Evolutionary conservation across 805 yeast species (phyloP).

Genomic region (Wickerhamiella azymoides): DNA sequence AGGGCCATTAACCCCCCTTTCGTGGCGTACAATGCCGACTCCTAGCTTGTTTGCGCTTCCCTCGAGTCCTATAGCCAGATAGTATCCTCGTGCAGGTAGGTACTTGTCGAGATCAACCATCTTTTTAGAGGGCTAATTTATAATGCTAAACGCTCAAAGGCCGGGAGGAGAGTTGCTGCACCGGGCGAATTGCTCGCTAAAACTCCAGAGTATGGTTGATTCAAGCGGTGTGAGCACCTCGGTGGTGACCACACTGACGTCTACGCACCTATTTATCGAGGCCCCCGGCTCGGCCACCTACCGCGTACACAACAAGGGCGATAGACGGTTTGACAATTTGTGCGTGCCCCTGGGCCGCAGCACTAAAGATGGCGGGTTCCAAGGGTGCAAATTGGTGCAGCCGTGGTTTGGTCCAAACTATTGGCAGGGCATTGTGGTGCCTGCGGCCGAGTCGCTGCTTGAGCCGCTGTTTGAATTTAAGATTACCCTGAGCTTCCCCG

Average conservation of each 20-base stretch:
- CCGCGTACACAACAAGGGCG: constrained; percentile 20
- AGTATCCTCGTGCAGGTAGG: constrained; percentile 31
- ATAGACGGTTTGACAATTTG: constrained; percentile 18
- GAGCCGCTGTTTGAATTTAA: constrained; percentile 21
- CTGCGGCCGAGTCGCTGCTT: constrained; percentile 15
- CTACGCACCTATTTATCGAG: constrained; percentile 14
- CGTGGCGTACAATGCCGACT: constrained; percentile 78
- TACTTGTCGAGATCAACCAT: constrained; percentile 28
- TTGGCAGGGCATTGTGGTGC: constrained; percentile 20
- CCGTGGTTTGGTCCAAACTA: constrained; percentile 29
- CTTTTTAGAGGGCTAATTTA: not conserved
- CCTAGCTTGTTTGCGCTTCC: constrained; percentile 97
- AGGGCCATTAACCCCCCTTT: constrained; percentile 40
- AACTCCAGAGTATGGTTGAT: constrained; percentile 10
- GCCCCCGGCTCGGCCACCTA: constrained; percentile 13
- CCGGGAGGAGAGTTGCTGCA: not conserved
- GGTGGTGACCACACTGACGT: constrained; percentile 14
- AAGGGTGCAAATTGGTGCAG: constrained; percentile 18
- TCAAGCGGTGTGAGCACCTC: constrained; percentile 2
- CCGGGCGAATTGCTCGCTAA: not conserved
- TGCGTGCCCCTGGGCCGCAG: constrained; percentile 16
- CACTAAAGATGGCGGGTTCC: constrained; percentile 11
- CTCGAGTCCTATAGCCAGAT: constrained; percentile 75
- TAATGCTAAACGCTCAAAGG: constrained; percentile 4
- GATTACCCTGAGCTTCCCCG: constrained; percentile 17